Percentiles rank a stretch among this genome's conserved stretches.
Conservation (phyloP, 148 eudicot genomes). For the Limonium bicolor region DNA sequence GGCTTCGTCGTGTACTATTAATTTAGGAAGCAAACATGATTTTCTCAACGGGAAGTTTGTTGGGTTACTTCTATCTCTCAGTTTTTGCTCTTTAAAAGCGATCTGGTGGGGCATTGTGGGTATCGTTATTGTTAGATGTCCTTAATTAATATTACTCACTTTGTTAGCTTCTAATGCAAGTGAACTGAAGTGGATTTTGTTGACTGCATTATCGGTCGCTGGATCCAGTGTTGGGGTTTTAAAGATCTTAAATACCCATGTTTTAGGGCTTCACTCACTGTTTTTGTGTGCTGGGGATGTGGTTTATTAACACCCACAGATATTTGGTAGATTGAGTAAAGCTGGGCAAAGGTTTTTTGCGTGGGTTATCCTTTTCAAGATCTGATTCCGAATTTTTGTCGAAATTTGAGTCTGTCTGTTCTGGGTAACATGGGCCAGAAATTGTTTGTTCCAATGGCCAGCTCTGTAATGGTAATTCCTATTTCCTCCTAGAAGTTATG, state of each 20-base stretch:
- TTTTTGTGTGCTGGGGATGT: slow-evolving; percentile 5
- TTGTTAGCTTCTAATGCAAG: slow-evolving; percentile 47
- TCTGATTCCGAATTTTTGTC: too few species aligned
- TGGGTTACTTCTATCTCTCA: slow-evolving; percentile 31
- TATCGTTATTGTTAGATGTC: slow-evolving; percentile 28
- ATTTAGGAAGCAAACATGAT: slow-evolving; percentile 27
- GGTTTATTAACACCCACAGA: slow-evolving; percentile 1
- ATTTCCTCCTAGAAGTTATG: too few species aligned
- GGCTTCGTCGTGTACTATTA: too few species aligned
- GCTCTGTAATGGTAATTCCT: too few species aligned
- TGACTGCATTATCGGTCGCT: slow-evolving; percentile 19
- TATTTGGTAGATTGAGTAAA: too few species aligned
- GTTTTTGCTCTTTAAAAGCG: slow-evolving; percentile 39
- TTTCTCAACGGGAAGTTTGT: slow-evolving; percentile 8
- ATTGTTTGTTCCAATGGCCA: too few species aligned
- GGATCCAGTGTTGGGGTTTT: too few species aligned
- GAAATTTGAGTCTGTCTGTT: too few species aligned
- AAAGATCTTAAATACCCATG: too few species aligned
- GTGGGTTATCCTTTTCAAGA: too few species aligned
- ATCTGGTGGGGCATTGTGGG: slow-evolving; percentile 61
- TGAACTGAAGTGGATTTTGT: slow-evolving; percentile 19
- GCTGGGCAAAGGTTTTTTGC: too few species aligned
- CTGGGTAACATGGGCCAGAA: too few species aligned
- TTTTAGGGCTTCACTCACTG: not conserved
- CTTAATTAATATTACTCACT: slow-evolving; percentile 5